A percentile compares a stretch with the other conserved stretches of the same genome.
Evolutionary conservation across 768 basidiomycete species (phyloP).

Genomic region (Tricholoma flavovirens): DNA sequence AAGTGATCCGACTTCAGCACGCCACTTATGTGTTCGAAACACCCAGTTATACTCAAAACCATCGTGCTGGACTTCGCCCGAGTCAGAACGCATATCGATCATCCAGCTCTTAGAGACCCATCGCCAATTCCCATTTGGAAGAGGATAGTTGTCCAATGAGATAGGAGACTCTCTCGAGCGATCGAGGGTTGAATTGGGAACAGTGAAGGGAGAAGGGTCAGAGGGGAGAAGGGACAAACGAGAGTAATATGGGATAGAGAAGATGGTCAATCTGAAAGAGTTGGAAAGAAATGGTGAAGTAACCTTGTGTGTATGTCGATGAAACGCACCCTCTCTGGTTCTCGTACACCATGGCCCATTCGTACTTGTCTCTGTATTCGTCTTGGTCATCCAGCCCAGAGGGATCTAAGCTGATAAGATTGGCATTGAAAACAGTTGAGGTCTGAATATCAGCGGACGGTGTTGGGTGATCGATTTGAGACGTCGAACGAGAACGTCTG

Average conservation of each 20-base stretch:
- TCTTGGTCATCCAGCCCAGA: conserved; percentile 14
- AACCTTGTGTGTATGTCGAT: background rate
- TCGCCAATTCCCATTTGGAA: conserved; percentile 76
- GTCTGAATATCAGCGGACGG: background rate
- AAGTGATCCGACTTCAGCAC: conserved; percentile 50
- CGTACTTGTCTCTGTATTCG: conserved; percentile 48
- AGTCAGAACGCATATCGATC: conserved; percentile 81
- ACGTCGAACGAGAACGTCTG: conserved; percentile 7
- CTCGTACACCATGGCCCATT: conserved; percentile 78
- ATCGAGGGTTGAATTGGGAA: conserved; percentile 37
- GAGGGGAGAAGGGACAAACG: conserved; percentile 58
- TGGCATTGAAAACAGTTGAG: background rate
- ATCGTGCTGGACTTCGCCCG: conserved; percentile 71
- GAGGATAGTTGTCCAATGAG: conserved; percentile 56
- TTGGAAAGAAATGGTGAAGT: background rate
- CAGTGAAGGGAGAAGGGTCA: conserved; percentile 72
- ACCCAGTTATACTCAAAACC: conserved; percentile 85
- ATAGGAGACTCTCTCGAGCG: conserved; percentile 48
- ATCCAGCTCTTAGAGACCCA: conserved; percentile 83
- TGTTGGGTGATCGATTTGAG: conserved; percentile 5
- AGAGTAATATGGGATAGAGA: conserved; percentile 72
- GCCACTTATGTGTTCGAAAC: conserved; percentile 66
- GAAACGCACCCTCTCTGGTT: conserved; percentile 73
- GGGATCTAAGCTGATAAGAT: conserved; percentile 12
- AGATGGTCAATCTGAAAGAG: conserved; percentile 51